Evolutionary conservation across 371 early-diverging fungal species (phyloP).

Genomic region (Actinomortierella wolfii): DNA sequence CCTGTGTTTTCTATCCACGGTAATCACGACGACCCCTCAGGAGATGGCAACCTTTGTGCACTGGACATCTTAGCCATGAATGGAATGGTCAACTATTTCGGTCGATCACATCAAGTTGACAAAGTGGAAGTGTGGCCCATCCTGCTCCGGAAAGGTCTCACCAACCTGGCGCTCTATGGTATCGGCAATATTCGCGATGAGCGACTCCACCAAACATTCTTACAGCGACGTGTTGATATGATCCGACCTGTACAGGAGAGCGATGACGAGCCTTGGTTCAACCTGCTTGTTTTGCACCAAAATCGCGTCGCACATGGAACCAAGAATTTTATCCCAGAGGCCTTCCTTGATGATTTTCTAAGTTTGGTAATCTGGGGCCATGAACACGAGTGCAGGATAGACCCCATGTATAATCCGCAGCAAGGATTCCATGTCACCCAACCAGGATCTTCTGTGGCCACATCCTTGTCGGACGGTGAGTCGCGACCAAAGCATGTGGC

Average conservation of each 20-base stretch:
- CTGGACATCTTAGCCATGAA: constrained; percentile 85
- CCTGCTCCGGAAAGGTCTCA: constrained; percentile 80
- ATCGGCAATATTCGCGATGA: constrained; percentile 97
- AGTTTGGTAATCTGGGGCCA: constrained; percentile 98
- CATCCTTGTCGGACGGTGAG: constrained; percentile 94
- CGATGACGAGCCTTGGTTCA: constrained; percentile 59
- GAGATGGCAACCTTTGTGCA: constrained; percentile 84
- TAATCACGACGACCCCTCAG: constrained; percentile 99
- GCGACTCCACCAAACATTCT: constrained; percentile 86
- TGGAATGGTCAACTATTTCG: constrained; percentile 97
- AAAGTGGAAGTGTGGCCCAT: constrained; percentile 83
- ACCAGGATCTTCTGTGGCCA: constrained; percentile 98
- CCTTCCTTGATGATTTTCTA: constrained; percentile 82
- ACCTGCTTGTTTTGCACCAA: constrained; percentile 53
- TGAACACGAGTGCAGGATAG: constrained; percentile 96
- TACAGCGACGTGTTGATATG: constrained; percentile 76
- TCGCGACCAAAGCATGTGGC: constrained; percentile 86
- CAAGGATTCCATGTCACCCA: constrained; percentile 86
- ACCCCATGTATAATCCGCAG: constrained; percentile 68
- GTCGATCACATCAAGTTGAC: constrained; percentile 75
- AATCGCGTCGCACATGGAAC: constrained; percentile 74
- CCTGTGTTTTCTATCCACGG: constrained; percentile 99
- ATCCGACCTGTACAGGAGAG: constrained; percentile 66
- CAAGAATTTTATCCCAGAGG: constrained; percentile 91
- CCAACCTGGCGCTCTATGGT: constrained; percentile 90